Evolutionary conservation across 768 basidiomycete genomes (phyloP).

Genomic region (Cystofilobasidium macerans): DNA sequence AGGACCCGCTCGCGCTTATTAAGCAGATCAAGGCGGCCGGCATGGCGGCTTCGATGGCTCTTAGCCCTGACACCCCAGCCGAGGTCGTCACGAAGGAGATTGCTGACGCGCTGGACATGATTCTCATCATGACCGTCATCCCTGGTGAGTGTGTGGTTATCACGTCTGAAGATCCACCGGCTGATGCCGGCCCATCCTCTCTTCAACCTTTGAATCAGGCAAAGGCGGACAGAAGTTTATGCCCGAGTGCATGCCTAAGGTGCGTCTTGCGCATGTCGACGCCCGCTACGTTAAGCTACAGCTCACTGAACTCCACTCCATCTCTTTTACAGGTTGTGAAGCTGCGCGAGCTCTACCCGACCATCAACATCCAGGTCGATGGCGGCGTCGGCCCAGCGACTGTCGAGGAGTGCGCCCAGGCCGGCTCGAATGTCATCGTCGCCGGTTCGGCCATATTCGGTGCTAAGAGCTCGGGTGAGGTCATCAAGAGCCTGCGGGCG

Average conservation of each 20-base stretch:
- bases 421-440: slow-evolving; percentile 94
- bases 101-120: slow-evolving; percentile 76
- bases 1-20: slow-evolving; percentile 65
- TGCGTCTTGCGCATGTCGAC: background rate
- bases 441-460: slow-evolving; percentile 93
- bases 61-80: slow-evolving; percentile 88
- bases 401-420: slow-evolving; percentile 73
- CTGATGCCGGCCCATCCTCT: background rate
- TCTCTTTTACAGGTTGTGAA: slow-evolving; percentile 52
- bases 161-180: background rate
- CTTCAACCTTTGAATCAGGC: slow-evolving; percentile 44
- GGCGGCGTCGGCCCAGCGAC: slow-evolving; percentile 93
- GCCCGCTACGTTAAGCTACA: background rate
- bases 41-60: slow-evolving; percentile 93
- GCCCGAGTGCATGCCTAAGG: slow-evolving; percentile 77
- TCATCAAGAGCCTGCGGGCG: slow-evolving; percentile 61
- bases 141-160: slow-evolving; percentile 50
- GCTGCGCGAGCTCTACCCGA: slow-evolving; percentile 76
- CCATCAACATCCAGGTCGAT: slow-evolving; percentile 85
- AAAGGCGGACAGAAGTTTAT: slow-evolving; percentile 95
- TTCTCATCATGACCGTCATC: slow-evolving; percentile 96
- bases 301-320: background rate
- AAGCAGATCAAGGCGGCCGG: slow-evolving; percentile 62
- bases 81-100: slow-evolving; percentile 75
- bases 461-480: slow-evolving; percentile 61